phyloP scores from a whole-genome alignment of 805 yeast genomes.

The Starmerella geochares region DNA sequence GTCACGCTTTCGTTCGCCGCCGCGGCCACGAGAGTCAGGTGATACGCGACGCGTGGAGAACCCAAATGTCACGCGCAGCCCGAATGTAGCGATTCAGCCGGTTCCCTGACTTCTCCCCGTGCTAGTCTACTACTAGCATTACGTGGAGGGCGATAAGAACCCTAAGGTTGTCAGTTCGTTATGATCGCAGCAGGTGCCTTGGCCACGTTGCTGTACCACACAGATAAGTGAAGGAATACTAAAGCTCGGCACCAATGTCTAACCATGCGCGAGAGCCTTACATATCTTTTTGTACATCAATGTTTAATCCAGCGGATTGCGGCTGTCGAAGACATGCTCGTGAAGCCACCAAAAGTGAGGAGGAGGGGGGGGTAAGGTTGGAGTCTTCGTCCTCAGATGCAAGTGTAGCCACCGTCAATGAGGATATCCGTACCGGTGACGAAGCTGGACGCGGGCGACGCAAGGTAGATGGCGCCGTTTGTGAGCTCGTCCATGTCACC shows the following conservation, averaged over 20 bases:
- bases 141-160: too few relatives aligned
- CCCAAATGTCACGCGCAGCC: not conserved
- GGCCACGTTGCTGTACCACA: too few relatives aligned
- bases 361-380: not conserved
- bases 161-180: too few relatives aligned
- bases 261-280: not conserved
- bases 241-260: not conserved
- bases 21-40: too few relatives aligned
- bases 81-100: too few relatives aligned
- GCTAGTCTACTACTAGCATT: too few relatives aligned
- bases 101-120: too few relatives aligned
- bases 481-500: conserved; percentile 63
- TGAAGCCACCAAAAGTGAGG: not conserved
- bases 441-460: conserved; percentile 46
- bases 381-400: conserved; percentile 24
- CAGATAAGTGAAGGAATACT: too few relatives aligned
- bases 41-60: too few relatives aligned
- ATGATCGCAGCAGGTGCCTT: too few relatives aligned
- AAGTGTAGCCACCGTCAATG: conserved; percentile 52
- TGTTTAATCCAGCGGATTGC: not conserved
- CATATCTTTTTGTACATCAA: conserved; percentile 1
- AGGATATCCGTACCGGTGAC: conserved; percentile 59
- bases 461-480: conserved; percentile 54
- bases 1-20: not conserved
- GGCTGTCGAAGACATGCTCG: not conserved